Base-by-base conservation (phyloP, 352 stramenopile species). In the Globisporangium emineosum region DNA sequence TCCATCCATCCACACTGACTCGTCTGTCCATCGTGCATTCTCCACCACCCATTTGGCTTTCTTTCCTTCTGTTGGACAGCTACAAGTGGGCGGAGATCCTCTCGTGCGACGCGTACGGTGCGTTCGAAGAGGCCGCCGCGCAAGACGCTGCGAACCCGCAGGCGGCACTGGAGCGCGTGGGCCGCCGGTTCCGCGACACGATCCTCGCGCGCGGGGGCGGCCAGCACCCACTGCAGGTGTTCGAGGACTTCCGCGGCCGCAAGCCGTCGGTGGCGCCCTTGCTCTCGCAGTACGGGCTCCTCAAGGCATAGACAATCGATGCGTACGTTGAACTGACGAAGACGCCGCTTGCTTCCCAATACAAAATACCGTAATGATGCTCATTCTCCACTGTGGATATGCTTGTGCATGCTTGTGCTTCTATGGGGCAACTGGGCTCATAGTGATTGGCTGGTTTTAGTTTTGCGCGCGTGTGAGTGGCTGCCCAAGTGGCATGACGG, bases 81-180 rank as follows among this genome's bases (percentile, higher is more conserved):
- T 94, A 94, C 77, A 98, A 98, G 70, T 99, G 96, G 94, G 97
- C 97, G 13, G 97, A 99, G 78, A 96, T 99, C 47, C 90, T 99
- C 81, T 95, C 83, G 62, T 98, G 97, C 30, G 97, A 99, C 75
- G 96, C 97, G 8, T 99, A 99, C 73, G 91, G 86, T 25, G 96
- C 97, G 10, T 99, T 99, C 67, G 95, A 99, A 73, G 97, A 99
- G 70, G 93, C 37, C 15, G 37, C 90, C n/a, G n/a, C n/a, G n/a
- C 58, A 79, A 23, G 85, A 83, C 17, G 64, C 71, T 19, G n/a
- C 15, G 15, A 21, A 45, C 37, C 37, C 37, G 15, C 37, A 45
- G 37, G 65, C 71, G 47, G 89, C 80, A 9, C 75, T 97, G 5
- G 73, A 73, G 43, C 75, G 73, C 30, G 88, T 98, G n/a, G 97